Base-by-base conservation (phyloP, 257 asterid species). In the Rubia yunnanensis region DNA sequence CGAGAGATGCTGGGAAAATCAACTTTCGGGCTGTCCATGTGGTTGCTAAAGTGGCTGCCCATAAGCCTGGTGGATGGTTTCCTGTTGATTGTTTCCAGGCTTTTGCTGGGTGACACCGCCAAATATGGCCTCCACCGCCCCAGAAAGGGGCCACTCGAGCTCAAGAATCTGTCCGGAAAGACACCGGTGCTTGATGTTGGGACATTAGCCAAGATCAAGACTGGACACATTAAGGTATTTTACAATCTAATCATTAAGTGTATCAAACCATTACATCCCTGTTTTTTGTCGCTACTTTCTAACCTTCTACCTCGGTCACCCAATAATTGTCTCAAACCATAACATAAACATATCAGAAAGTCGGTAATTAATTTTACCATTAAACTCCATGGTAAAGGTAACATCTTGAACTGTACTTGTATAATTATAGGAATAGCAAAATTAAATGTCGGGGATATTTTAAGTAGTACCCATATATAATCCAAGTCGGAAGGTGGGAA, bases 11-110 rank as follows among this genome's bases (percentile, higher is more conserved):
- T 76, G 26, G 80, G 80, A 23, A 72, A 26, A 67, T 76, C 80
- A 50, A 76, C 80, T 57, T 76, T 76, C 62, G 80, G 80, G 64
- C 17, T 76, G 72, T 76, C 80, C 65, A 76, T 76, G 80, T 76
- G 77, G 74, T 57, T 76, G 56, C 74, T 76, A n/a, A 72, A 68
- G 74, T 76, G 80, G 80, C 68, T 76, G 34, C 80, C 80, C 65
- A 50, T 72, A 30, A 58, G 71, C 31, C 68, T 76, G 7, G 80
- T 68, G 36, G 80, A 76, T 30, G 53, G 69, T 10, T 58, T 76
- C 36, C 15, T 76, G 65, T 60, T 76, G 60, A 49, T 76, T 20
- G 46, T 76, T n/a, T 71, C 80, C 44, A 56, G 65, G 35, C 44
- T 76, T 0, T 23, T 71, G 70, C 67, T 76, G 11, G 80, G 80